Evolutionary conservation across 1,139 yeast genomes (phyloP).

Genomic region (Pichia sp.): DNA sequence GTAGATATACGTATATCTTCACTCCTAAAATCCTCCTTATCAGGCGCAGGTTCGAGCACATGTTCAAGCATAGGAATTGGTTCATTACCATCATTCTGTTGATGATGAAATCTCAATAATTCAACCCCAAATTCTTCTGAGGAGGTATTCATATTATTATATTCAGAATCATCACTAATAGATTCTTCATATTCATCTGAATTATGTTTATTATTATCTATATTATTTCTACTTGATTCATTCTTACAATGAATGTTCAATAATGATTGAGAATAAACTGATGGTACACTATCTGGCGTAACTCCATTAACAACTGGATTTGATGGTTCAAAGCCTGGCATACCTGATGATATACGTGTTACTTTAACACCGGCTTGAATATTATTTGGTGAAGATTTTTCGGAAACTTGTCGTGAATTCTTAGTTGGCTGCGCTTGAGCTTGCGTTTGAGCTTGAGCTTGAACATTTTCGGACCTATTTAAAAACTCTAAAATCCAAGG

Average conservation of each 20-base stretch:
- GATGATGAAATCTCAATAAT: background rate
- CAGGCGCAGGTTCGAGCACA: constrained; percentile 12
- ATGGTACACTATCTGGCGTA: background rate
- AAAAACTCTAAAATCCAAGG: constrained; percentile 63
- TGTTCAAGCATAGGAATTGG: constrained; percentile 10
- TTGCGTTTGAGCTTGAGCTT: constrained; percentile 1
- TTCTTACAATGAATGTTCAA: background rate
- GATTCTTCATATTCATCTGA: background rate
- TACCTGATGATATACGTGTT: constrained; percentile 6
- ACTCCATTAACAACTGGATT: background rate
- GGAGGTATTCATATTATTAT: background rate
- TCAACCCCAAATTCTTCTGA: background rate
- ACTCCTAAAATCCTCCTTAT: no score
- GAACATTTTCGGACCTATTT: constrained; percentile 20
- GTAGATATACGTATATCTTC: no score
- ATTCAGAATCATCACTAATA: background rate
- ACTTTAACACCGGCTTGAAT: background rate
- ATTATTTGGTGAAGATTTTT: background rate
- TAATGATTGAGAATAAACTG: constrained; percentile 6
- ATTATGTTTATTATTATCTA: background rate
- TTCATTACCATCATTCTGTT: background rate
- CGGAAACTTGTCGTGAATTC: no score
- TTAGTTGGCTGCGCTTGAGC: background rate
- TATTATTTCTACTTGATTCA: background rate
- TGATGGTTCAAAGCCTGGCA: constrained; percentile 7